A percentile compares a stretch with the other conserved stretches of the same genome.
phyloP scores from a whole-genome alignment of 108 stramenopile species.

The Aurantiochytrium sp. region DNA sequence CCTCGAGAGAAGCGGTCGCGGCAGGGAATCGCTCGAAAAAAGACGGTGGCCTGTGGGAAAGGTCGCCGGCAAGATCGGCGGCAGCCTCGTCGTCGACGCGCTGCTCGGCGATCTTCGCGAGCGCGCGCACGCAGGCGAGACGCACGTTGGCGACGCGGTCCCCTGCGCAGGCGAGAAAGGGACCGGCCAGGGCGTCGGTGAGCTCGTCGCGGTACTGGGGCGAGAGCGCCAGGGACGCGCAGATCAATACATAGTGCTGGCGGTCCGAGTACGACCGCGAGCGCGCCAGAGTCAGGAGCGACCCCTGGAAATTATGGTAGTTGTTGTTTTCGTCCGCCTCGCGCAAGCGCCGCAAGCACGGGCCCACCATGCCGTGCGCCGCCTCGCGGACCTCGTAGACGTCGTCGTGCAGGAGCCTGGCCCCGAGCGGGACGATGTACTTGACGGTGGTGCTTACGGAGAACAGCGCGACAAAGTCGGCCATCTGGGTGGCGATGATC shows the following conservation, averaged over 20 bases:
- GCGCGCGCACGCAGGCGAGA: background rate
- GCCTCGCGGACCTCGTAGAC: background rate
- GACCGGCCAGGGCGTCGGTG: background rate
- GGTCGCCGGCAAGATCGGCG: too few species aligned
- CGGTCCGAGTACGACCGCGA: background rate
- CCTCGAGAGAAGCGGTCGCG: background rate
- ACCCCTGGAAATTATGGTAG: background rate
- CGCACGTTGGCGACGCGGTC: conserved; percentile 7
- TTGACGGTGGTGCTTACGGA: background rate
- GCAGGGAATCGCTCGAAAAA: background rate
- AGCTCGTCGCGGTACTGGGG: background rate
- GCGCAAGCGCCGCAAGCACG: background rate
- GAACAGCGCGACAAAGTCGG: background rate
- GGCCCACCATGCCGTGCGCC: conserved; percentile 8
- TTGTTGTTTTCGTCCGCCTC: conserved; percentile 13
- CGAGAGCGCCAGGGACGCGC: background rate
- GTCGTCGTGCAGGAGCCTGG: background rate
- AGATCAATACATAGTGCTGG: background rate
- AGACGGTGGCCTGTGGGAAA: too few species aligned
- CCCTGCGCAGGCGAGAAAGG: background rate
- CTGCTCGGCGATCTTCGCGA: background rate
- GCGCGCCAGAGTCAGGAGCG: background rate
- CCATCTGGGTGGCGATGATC: background rate
- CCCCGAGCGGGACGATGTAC: background rate
- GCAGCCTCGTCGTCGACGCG: too few species aligned